phyloP scores from a whole-genome alignment of 164 flowering plant genomes.

The Litsea cubeba region DNA sequence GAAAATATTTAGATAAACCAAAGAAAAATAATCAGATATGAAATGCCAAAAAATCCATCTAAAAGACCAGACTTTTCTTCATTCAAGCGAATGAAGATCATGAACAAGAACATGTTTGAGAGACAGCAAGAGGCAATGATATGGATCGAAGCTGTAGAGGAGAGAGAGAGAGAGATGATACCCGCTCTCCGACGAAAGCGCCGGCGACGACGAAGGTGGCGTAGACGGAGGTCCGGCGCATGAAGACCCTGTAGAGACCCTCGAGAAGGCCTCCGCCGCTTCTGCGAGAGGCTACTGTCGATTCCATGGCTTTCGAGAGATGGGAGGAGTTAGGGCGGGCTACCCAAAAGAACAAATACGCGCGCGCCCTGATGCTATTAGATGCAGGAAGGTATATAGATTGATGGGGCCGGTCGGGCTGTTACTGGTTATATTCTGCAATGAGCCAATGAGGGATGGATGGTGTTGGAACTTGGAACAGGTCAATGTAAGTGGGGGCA shows the following conservation, averaged over 20 bases:
- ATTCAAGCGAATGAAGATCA: too few relatives aligned
- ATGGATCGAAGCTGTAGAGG: background rate
- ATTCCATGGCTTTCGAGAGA: slow-evolving; percentile 25
- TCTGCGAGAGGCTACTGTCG: slow-evolving; percentile 28
- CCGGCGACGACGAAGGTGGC: slow-evolving; percentile 79
- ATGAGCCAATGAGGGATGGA: too few relatives aligned
- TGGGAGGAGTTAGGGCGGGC: background rate
- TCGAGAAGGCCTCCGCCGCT: slow-evolving; percentile 44
- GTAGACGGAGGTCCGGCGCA: slow-evolving; percentile 81
- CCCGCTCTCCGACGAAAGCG: slow-evolving; percentile 80
- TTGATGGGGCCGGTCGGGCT: too few relatives aligned
- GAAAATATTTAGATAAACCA: background rate
- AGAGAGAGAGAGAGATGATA: slow-evolving; percentile 16
- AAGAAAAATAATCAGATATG: too few relatives aligned
- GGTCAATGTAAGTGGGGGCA: too few relatives aligned
- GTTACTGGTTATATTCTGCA: too few relatives aligned
- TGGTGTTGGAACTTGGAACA: too few relatives aligned
- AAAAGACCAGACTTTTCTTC: too few relatives aligned
- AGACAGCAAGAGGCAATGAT: background rate
- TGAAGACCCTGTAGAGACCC: slow-evolving; percentile 57
- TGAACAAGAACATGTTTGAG: background rate
- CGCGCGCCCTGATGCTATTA: too few relatives aligned
- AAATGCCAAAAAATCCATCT: too few relatives aligned
- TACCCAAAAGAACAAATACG: background rate
- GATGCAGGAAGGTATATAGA: too few relatives aligned